Conservation (phyloP, 2,329 filamentous ascomycete genomes). For the Colletotrichum chlorophyti region DNA sequence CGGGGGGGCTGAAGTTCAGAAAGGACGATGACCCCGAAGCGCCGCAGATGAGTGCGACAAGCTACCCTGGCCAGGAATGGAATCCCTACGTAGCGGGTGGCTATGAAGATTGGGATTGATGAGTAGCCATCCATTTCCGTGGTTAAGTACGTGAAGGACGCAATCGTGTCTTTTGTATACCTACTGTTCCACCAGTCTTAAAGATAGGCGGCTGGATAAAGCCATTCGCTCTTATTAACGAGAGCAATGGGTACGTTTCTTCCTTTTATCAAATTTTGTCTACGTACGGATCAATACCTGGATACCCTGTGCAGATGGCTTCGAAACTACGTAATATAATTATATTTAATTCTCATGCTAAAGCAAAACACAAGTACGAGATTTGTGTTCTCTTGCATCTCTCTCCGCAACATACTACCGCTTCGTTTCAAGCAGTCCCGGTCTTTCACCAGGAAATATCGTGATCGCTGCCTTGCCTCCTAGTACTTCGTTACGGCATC, state of each 20-base stretch:
- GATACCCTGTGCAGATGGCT: neutral
- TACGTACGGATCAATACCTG: neutral
- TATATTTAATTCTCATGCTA: neutral
- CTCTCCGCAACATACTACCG: too few relatives aligned
- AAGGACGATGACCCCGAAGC: conserved; percentile 49
- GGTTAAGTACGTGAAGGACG: neutral
- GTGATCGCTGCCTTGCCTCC: neutral
- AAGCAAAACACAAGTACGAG: too few relatives aligned
- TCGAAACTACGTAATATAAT: neutral
- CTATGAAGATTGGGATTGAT: conserved; percentile 27
- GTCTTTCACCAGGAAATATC: neutral
- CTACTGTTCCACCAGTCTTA: too few relatives aligned
- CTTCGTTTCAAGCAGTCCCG: neutral
- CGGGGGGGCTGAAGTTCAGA: conserved; percentile 39
- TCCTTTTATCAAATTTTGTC: neutral
- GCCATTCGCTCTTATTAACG: too few relatives aligned
- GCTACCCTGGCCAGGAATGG: conserved; percentile 77
- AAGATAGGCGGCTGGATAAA: too few relatives aligned
- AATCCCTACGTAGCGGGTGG: conserved; percentile 54
- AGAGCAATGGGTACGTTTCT: neutral
- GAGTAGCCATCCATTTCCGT: too few relatives aligned
- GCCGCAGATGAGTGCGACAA: conserved; percentile 69
- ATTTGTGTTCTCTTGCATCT: too few relatives aligned
- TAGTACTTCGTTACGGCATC: conserved; percentile 4
- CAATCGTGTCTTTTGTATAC: neutral